Percentiles rank a stretch among this genome's conserved stretches.
phyloP scores from a whole-genome alignment of 495 filamentous ascomycete genomes.

The Trichoderma erinaceum region DNA sequence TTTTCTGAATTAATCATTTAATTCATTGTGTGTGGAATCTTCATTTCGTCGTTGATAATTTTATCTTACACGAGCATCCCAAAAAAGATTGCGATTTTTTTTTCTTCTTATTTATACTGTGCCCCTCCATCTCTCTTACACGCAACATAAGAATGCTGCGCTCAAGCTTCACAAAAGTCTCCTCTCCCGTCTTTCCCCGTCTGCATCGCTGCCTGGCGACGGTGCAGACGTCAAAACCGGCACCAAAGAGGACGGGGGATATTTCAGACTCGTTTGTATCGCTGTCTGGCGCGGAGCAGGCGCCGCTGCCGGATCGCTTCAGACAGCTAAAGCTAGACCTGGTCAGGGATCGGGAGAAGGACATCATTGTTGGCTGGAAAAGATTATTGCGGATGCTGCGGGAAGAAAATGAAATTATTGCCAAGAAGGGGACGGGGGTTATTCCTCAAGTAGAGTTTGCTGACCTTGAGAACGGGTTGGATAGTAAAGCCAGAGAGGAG shows the following conservation, averaged over 20 bases:
- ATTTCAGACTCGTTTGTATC: constrained; percentile 82
- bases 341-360: constrained; percentile 56
- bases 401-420: constrained; percentile 47
- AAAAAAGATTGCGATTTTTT: too few species aligned
- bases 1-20: neutral
- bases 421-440: constrained; percentile 30
- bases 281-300: constrained; percentile 57
- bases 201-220: constrained; percentile 10
- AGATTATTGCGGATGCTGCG: constrained; percentile 54
- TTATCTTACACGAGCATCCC: too few species aligned
- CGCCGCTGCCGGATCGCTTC: constrained; percentile 66
- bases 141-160: neutral
- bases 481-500: constrained; percentile 32
- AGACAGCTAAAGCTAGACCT: constrained; percentile 65
- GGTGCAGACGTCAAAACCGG: constrained; percentile 12
- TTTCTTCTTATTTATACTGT: neutral
- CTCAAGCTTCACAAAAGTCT: neutral
- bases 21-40: neutral
- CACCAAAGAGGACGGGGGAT: constrained; percentile 52
- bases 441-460: constrained; percentile 57
- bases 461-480: constrained; percentile 46
- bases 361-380: constrained; percentile 60
- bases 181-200: neutral
- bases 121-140: neutral
- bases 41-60: neutral